Evolutionary conservation across 768 basidiomycete genomes (phyloP), one percentile per base, ranked within the genome.

Genomic region (Agaricus subrufescens): DNA sequence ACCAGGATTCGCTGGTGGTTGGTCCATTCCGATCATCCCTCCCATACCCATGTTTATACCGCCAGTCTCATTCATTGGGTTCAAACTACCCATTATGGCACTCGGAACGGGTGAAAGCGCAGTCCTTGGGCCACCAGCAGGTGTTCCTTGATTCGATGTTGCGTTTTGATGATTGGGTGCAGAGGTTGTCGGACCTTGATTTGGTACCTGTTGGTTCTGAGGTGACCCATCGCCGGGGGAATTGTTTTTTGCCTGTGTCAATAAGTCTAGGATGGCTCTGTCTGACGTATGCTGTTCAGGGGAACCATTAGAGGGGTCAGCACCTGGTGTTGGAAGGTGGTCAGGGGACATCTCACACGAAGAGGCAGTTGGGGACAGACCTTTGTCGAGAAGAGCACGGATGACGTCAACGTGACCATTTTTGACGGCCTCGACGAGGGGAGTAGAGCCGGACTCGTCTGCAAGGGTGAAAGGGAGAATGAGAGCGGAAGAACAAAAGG

Each of bases 381-480:
- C 91, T 73, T 83, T 86, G 63, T 84, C 86, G 58, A 94, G 74
- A 45, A 94, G 79, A 43, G 75, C 79, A 65, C 75, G 81, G 60
- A 91, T 89, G 61, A 91, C 73, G 56, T 90, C 86, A 59, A 81
- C 71, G 72, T 91, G 89, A 58, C 85, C 89, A 63, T 86, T 87
- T 73, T 79, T 86, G 59, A 91, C 82, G 7, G 91, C 91, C 69
- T 86, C 86, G 68, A 92, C 89, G 77, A 94, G 88, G 57, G 91
- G 89, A 19, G 91, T 93, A 43, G 76, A 75, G 57, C 91, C 92
- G 52, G 79, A 80, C 60, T 85, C 84, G 77, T 91, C 90, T 92
- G 65, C 54, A 58, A 49, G 54, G 62, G 59, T 47, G 38, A 53
- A 50, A 57, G 45, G 26, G 62, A 44, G 56, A 56, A 50, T 55